Conservation (phyloP, 2,329 filamentous ascomycete genomes). For the Penicillium sp. region DNA sequence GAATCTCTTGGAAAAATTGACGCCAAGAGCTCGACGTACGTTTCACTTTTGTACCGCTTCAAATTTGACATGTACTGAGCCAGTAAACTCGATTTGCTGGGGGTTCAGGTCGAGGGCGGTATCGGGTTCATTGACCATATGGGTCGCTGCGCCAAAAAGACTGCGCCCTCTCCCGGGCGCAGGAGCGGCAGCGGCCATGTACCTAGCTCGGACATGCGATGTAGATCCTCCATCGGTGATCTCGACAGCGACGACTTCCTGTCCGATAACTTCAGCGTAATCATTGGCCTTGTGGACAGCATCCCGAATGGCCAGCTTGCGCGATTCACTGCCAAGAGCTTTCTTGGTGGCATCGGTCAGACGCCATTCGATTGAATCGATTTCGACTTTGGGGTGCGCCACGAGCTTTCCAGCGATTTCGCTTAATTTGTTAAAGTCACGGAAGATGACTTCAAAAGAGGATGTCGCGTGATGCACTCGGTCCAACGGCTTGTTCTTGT, state of each 20-base stretch:
- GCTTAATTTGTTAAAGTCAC: conserved; percentile 21
- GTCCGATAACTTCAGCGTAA: conserved; percentile 20
- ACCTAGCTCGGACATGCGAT: background rate
- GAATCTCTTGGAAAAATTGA: background rate
- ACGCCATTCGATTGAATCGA: conserved; percentile 24
- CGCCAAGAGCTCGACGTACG: background rate
- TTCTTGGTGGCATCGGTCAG: conserved; percentile 23
- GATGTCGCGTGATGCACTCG: conserved; percentile 18
- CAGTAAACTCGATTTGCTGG: conserved; percentile 8
- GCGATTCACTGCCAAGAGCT: conserved; percentile 18
- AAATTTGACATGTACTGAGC: conserved; percentile 9
- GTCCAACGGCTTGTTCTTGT: conserved; percentile 8
- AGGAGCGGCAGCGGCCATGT: background rate
- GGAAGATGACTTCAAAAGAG: conserved; percentile 22
- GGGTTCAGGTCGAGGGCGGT: conserved; percentile 11
- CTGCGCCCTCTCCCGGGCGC: background rate
- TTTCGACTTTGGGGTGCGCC: conserved; percentile 19
- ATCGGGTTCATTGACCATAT: background rate
- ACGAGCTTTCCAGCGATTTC: conserved; percentile 18
- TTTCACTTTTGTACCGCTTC: background rate
- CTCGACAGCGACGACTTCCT: conserved; percentile 15
- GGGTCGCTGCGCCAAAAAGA: background rate
- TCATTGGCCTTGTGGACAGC: conserved; percentile 25
- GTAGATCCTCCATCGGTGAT: conserved; percentile 7
- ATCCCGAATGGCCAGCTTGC: conserved; percentile 23